phyloP scores from a whole-genome alignment of 345 rosid genomes.

The Eucalyptus marginata region DNA sequence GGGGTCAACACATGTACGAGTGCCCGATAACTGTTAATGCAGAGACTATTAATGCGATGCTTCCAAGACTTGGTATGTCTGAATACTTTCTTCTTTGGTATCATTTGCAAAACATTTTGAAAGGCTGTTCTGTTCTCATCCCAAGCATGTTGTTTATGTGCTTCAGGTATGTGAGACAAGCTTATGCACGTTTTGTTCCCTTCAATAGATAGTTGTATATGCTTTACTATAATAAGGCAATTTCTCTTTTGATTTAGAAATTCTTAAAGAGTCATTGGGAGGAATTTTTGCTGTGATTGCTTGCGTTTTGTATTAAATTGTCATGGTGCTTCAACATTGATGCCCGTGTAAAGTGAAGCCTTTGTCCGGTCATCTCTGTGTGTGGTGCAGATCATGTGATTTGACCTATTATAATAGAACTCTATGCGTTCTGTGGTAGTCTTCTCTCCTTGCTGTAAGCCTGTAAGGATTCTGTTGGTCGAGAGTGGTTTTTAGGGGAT shows the following conservation, averaged over 20 bases:
- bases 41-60: conserved; percentile 89
- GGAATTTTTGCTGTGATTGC: background rate
- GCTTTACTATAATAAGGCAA: background rate
- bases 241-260: background rate
- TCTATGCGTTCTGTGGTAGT: background rate
- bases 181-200: background rate
- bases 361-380: background rate
- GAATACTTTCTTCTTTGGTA: background rate
- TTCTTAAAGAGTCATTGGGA: background rate
- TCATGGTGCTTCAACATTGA: background rate
- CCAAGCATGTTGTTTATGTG: background rate
- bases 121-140: background rate
- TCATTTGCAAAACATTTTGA: background rate
- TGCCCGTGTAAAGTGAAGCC: background rate
- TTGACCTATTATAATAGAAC: background rate
- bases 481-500: background rate
- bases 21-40: conserved; percentile 62
- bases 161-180: background rate
- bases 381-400: background rate
- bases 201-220: background rate
- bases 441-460: background rate
- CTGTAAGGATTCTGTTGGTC: background rate
- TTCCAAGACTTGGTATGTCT: conserved; percentile 89
- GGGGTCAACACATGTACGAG: conserved; percentile 74
- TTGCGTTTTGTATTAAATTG: background rate